Percentiles rank a stretch among this genome's conserved stretches.
Evolutionary conservation across 2,329 filamentous ascomycete species (phyloP).

Genomic region (Aspergillus chevalieri): DNA sequence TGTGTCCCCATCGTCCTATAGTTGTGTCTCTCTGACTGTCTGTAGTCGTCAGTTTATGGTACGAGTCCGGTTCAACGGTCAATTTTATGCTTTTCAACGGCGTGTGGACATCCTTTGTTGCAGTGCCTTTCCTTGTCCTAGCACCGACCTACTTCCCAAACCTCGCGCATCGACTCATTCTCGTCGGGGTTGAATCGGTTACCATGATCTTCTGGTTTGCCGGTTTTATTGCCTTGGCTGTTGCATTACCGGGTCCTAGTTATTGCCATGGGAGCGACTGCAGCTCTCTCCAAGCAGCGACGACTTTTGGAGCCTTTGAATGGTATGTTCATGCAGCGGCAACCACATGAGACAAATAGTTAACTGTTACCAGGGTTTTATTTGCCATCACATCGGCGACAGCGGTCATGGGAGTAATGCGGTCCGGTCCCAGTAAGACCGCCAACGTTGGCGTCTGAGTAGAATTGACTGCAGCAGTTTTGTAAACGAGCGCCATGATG

Average conservation of each 20-base stretch:
- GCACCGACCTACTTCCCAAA: slow-evolving; percentile 58
- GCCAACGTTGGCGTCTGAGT: slow-evolving; percentile 11
- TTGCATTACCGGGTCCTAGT: slow-evolving; percentile 51
- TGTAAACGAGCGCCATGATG: background rate
- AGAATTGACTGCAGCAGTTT: slow-evolving; percentile 3
- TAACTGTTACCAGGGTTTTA: slow-evolving; percentile 22
- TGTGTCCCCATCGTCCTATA: slow-evolving; percentile 37
- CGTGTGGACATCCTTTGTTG: slow-evolving; percentile 67
- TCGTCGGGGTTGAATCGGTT: slow-evolving; percentile 62
- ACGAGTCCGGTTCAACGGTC: slow-evolving; percentile 51
- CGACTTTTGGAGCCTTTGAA: slow-evolving; percentile 45
- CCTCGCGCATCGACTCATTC: slow-evolving; percentile 58
- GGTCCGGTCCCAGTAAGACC: slow-evolving; percentile 29
- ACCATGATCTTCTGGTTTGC: slow-evolving; percentile 89
- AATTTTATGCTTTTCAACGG: slow-evolving; percentile 76
- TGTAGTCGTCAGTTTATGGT: slow-evolving; percentile 52
- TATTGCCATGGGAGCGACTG: slow-evolving; percentile 54
- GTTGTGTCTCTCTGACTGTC: background rate
- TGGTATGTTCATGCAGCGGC: slow-evolving; percentile 29
- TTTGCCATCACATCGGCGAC: slow-evolving; percentile 48
- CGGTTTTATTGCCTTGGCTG: slow-evolving; percentile 71
- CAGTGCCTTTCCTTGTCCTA: slow-evolving; percentile 62
- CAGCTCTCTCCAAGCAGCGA: slow-evolving; percentile 50
- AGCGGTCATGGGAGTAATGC: slow-evolving; percentile 43
- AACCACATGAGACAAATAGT: background rate